Evolutionary conservation across 2,329 filamentous ascomycete genomes (phyloP), one percentile per base, ranked within the genome.

Genomic region (Colletotrichum musicola): DNA sequence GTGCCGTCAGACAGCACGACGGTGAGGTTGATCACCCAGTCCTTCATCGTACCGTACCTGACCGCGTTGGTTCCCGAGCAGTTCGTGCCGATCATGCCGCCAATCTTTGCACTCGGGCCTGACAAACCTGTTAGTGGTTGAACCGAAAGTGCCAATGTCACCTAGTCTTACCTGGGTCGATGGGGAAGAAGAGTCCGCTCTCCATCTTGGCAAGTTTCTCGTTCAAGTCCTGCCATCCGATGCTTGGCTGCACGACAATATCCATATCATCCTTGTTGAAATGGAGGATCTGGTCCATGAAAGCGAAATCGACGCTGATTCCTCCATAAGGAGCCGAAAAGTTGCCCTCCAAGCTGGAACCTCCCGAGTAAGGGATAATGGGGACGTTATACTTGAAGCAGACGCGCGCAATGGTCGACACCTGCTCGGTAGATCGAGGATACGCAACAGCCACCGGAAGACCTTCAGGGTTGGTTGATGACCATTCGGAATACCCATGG

Each of bases 211-310:
- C 85, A 53, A 90, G 77, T 73, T 88, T 81, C 72, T 92, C 89
- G 74, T 98, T 98, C 66, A 98, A 82, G 60, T 92, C 89, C 86
- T 97, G 94, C 94, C 94, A 98, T n/a, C 92, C 91, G 10, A 98
- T 91, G 6, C 92, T 93, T 3, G 95, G 95, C 78, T 98, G 95
- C 3, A 98, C 94, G 4, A 97, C 93, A 57, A 97, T 86, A 74
- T 98, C 95, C 92, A 97, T 94, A 77, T 97, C 95, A 4, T 93
- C 91, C 73, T 92, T 90, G 77, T 97, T 92, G 64, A 97, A 85
- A 62, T 90, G 85, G 35, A 98, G 73, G 27, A 97, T 92, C 74
- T 90, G 84, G 77, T 97, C 92, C 95, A 98, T 98, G 75, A 89
- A 89, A 1, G 89, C 88, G 77, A 98, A 98, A 76, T 98, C 95